phyloP scores from a whole-genome alignment of 768 basidiomycete genomes.

The Calocybe gangraenosa region DNA sequence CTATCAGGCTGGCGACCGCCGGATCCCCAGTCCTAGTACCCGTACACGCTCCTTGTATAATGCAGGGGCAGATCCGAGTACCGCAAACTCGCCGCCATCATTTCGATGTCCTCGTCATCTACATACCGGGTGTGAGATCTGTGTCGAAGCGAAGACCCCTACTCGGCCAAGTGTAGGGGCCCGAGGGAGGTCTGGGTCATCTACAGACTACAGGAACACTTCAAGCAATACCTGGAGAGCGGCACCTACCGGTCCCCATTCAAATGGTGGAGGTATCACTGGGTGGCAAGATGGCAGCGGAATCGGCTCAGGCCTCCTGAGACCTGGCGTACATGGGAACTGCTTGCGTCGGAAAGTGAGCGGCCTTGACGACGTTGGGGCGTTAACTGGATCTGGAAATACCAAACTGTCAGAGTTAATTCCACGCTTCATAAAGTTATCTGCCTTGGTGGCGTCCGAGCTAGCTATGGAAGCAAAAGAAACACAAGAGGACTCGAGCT shows the following conservation, averaged over 20 bases:
- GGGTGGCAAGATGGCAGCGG: constrained; percentile 77
- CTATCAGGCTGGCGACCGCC: constrained; percentile 6
- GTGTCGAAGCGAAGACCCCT: constrained; percentile 55
- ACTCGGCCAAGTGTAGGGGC: constrained; percentile 23
- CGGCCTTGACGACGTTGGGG: constrained; percentile 15
- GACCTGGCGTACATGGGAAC: constrained; percentile 52
- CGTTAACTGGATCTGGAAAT: constrained; percentile 46
- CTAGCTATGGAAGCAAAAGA: constrained; percentile 67
- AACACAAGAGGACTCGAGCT: constrained; percentile 38
- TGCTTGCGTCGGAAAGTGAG: constrained; percentile 49
- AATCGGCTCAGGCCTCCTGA: constrained; percentile 64
- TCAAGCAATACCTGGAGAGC: constrained; percentile 26
- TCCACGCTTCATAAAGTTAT: constrained; percentile 69
- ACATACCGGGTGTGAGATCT: constrained; percentile 71
- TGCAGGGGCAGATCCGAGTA: constrained; percentile 57
- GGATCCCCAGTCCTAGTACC: constrained; percentile 25
- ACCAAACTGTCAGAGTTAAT: constrained; percentile 65
- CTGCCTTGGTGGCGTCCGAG: constrained; percentile 75
- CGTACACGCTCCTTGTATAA: constrained; percentile 51
- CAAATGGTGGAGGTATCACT: constrained; percentile 49
- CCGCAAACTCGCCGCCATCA: constrained; percentile 57
- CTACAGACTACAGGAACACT: constrained; percentile 12
- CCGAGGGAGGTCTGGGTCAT: constrained; percentile 21
- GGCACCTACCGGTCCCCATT: constrained; percentile 29
- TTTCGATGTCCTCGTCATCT: constrained; percentile 72